Base-by-base conservation (phyloP, 208 protist genomes). In the Acanthamoeba quina region DNA sequence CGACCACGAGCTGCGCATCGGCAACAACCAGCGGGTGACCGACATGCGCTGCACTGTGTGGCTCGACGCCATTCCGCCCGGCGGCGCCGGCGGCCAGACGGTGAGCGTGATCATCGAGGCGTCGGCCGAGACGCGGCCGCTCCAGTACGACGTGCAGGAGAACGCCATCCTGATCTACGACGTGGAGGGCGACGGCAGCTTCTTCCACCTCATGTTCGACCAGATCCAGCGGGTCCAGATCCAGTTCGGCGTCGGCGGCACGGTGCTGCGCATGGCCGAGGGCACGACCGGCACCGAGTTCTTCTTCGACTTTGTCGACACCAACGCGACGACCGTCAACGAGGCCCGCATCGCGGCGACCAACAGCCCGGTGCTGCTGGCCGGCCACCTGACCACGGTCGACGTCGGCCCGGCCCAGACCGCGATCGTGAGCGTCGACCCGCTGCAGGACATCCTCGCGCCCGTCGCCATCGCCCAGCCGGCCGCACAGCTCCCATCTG, bases 151-250 rank as follows among this genome's bases (percentile, higher is more conserved):
- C 85, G 62, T 91, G 17, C 85, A 91, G 62, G 31, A 91, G 62
- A 91, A 91, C 85, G 85, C 85, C 10, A 76, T 91, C 41, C 34
- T 91, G 4, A 54, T 74, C 37, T 74, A 76, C 60, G 85, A 91
- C 58, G 41, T n/a, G 31, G 24, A 31, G 26, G 47, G 47, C 85
- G 58, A 66, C 24, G 41, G 62, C 37, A 68, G 47, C 60, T 91
- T 76, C 85, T 91, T 91, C 85, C 85, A 91, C 60, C 85, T 91
- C 26, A 68, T 91, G 54, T 91, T 91, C 58, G 85, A 91, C 62
- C 37, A 70, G 47, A 52, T 91, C 19, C 17, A 68, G 31, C 52
- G 58, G 41, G 26, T 91, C n/a, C 54, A 68, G 26, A 19, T 91
- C 52, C 85, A 91, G 62, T 91, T 91, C 62, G 85, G 85, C 31